phyloP scores from a whole-genome alignment of 192 early-diverging fungal species.

The Backusella liffmaniae region DNA sequence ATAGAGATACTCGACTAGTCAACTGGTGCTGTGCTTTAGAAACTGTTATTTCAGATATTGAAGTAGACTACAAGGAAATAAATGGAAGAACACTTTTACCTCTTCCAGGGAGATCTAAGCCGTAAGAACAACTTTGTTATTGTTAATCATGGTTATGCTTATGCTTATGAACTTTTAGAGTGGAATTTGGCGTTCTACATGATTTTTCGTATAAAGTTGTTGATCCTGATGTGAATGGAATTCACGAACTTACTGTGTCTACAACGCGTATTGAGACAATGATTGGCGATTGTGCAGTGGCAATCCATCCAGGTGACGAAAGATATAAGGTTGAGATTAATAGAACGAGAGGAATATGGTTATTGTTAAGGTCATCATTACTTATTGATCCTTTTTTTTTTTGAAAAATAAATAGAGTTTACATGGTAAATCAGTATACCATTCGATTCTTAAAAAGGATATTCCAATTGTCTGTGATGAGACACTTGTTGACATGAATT shows the following conservation, averaged over 20 bases:
- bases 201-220: constrained; percentile 86
- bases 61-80: constrained; percentile 88
- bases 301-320: constrained; percentile 81
- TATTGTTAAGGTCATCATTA: background rate
- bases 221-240: constrained; percentile 46
- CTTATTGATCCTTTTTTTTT: background rate
- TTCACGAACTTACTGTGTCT: constrained; percentile 77
- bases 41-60: constrained; percentile 95
- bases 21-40: constrained; percentile 96
- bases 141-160: background rate
- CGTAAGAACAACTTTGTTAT: constrained; percentile 38
- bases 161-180: constrained; percentile 49
- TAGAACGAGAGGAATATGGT: background rate
- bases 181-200: constrained; percentile 94
- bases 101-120: constrained; percentile 75
- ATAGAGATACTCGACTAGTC: constrained; percentile 88
- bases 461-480: constrained; percentile 88
- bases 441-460: constrained; percentile 74
- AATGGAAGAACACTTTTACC: constrained; percentile 63
- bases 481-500: constrained; percentile 81
- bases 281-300: constrained; percentile 97
- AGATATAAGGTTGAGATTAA: constrained; percentile 71
- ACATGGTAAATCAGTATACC: constrained; percentile 68
- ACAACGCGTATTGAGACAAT: constrained; percentile 99
- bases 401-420: constrained; percentile 27